These are phyloP conservation scores for Trypethelium eluteriae DNA, from an alignment of 495 filamentous ascomycete genomes.

Conservation along the genomic window DNA sequence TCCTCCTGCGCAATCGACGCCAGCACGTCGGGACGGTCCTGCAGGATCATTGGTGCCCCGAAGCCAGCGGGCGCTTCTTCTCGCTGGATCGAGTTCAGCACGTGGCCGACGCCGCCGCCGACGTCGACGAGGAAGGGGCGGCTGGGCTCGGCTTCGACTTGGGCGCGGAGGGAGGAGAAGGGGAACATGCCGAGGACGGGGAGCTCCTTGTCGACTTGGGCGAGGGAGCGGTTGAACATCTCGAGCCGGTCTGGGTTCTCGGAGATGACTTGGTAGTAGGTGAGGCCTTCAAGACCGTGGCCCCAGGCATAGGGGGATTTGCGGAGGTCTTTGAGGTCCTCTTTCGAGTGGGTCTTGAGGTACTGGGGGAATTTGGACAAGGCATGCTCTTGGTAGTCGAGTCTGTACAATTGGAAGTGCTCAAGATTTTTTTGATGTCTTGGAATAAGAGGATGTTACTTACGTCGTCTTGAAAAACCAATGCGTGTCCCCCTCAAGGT, in stretches of 20 bases:
- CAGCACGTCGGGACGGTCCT: conserved; percentile 20
- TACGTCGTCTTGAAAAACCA: conserved; percentile 16
- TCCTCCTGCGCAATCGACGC: conserved; percentile 9
- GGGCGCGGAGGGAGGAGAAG: conserved; percentile 28
- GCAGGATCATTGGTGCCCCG: conserved; percentile 15
- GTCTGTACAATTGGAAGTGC: neutral
- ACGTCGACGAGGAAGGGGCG: conserved; percentile 27
- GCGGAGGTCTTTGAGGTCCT: conserved; percentile 28
- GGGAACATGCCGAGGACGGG: conserved; percentile 37
- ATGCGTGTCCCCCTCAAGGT: conserved; percentile 9
- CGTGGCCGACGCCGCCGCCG: conserved; percentile 16
- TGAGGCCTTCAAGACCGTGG: conserved; percentile 28
- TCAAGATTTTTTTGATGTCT: neutral
- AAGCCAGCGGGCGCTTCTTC: conserved; percentile 15
- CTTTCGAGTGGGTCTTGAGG: conserved; percentile 27
- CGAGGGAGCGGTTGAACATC: conserved; percentile 23
- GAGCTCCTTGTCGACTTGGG: conserved; percentile 28
- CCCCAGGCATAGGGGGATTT: conserved; percentile 33
- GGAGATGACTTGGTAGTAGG: conserved; percentile 30
- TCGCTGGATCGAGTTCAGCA: conserved; percentile 17
- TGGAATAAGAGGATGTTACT: neutral
- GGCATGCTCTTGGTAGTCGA: conserved; percentile 22
- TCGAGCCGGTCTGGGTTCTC: conserved; percentile 17
- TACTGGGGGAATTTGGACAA: conserved; percentile 28
- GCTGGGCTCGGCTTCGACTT: conserved; percentile 32